A percentile compares a stretch with the other conserved stretches of the same genome.
phyloP scores from a whole-genome alignment of 306 rosid species.

The Castanea sativa region DNA sequence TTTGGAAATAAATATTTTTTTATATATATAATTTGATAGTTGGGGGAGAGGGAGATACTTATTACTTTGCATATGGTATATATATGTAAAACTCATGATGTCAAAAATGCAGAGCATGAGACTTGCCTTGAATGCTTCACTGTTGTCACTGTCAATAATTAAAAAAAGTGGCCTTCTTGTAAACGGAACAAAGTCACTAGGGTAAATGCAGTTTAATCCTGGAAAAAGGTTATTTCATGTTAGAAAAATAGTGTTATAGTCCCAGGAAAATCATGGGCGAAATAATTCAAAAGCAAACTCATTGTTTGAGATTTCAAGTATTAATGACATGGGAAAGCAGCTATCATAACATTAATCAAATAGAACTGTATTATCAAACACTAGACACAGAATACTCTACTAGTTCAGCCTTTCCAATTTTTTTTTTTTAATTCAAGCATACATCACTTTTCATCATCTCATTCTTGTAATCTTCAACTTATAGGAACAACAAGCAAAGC shows the following conservation, averaged over 20 bases:
- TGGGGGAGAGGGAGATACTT: too few species aligned
- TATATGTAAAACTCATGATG: background rate
- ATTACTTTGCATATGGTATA: conserved; percentile 5
- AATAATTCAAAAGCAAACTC: background rate
- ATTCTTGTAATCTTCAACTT: background rate
- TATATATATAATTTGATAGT: too few species aligned
- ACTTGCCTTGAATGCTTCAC: conserved; percentile 90
- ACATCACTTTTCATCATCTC: background rate
- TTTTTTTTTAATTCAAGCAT: background rate
- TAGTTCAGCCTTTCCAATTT: background rate
- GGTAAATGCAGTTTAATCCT: conserved; percentile 82
- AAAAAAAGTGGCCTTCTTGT: conserved; percentile 90
- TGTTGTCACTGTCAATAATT: conserved; percentile 74
- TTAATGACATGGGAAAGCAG: background rate
- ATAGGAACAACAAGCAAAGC: background rate
- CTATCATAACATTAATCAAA: background rate
- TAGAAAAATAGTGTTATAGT: conserved; percentile 28
- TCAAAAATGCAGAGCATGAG: conserved; percentile 11
- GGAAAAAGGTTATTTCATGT: conserved; percentile 33
- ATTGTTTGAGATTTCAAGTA: background rate
- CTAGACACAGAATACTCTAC: background rate
- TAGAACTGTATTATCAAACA: background rate
- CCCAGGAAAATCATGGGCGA: conserved; percentile 7
- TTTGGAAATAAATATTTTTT: too few species aligned
- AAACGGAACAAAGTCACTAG: conserved; percentile 81